Evolutionary conservation across 441 rosid genomes (phyloP).

Genomic region (Croton setiger): DNA sequence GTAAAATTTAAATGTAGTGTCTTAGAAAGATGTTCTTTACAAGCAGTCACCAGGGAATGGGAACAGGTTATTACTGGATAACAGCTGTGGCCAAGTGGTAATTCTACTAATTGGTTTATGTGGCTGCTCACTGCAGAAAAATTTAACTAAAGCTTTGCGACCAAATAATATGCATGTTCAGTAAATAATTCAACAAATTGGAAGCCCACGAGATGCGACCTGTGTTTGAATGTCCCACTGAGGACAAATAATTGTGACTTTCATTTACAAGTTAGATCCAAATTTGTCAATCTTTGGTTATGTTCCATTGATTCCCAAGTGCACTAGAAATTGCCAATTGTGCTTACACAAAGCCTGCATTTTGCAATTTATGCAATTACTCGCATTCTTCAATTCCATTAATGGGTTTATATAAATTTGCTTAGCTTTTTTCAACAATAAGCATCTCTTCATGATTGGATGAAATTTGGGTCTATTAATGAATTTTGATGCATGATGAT

Average conservation of each 20-base stretch:
- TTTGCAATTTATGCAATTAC: background rate
- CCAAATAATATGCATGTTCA: background rate
- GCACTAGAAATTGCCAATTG: no score
- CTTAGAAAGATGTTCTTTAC: background rate
- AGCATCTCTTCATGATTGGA: background rate
- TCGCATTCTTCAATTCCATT: background rate
- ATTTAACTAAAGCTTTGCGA: background rate
- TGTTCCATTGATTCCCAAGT: background rate
- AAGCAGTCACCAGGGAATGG: background rate
- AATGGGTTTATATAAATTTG: background rate
- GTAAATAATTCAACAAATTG: background rate
- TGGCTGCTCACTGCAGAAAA: background rate
- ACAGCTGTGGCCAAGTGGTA: background rate
- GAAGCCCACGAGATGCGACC: background rate
- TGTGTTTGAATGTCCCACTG: background rate
- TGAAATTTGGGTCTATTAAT: background rate
- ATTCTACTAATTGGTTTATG: background rate
- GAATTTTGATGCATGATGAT: conserved; percentile 21
- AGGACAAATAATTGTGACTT: background rate
- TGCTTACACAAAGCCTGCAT: background rate
- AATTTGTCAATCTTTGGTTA: background rate
- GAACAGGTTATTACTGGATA: background rate
- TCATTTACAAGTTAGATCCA: background rate
- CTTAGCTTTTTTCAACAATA: background rate
- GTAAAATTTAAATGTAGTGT: background rate